Conservation (phyloP, 2,329 filamentous ascomycete genomes). For the Fonsecaea erecta region DNA sequence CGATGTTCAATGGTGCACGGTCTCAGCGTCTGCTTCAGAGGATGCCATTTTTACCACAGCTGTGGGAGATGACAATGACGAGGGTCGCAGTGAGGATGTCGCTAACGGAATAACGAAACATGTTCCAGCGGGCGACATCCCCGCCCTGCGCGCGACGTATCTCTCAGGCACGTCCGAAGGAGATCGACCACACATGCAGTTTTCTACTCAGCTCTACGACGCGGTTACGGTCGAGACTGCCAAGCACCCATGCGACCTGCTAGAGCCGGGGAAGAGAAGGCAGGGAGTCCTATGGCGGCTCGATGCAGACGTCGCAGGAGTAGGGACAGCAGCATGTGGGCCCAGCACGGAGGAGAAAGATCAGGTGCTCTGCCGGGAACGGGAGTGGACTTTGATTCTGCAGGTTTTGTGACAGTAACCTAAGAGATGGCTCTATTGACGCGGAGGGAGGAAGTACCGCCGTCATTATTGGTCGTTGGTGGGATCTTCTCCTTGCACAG, state of each 20-base stretch:
- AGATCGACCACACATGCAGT: constrained; percentile 21
- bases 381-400: constrained; percentile 20
- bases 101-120: not conserved
- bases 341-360: constrained; percentile 31
- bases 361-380: constrained; percentile 22
- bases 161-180: not conserved
- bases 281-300: constrained; percentile 37
- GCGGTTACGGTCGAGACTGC: constrained; percentile 61
- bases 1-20: constrained; percentile 61
- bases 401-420: constrained; percentile 3
- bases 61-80: not conserved
- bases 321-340: constrained; percentile 39
- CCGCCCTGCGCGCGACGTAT: constrained; percentile 17
- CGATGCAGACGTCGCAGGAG: constrained; percentile 42
- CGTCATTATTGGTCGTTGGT: not conserved
- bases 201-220: constrained; percentile 55
- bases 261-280: constrained; percentile 16
- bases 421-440: not conserved
- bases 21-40: not conserved
- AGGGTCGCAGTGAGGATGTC: not conserved
- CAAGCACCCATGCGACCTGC: constrained; percentile 67
- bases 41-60: not conserved
- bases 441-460: not conserved
- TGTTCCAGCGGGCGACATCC: not conserved
- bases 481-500: not conserved